Evolutionary conservation across 2,329 filamentous ascomycete genomes (phyloP).

Genomic region (Sclerotinia nivalis): DNA sequence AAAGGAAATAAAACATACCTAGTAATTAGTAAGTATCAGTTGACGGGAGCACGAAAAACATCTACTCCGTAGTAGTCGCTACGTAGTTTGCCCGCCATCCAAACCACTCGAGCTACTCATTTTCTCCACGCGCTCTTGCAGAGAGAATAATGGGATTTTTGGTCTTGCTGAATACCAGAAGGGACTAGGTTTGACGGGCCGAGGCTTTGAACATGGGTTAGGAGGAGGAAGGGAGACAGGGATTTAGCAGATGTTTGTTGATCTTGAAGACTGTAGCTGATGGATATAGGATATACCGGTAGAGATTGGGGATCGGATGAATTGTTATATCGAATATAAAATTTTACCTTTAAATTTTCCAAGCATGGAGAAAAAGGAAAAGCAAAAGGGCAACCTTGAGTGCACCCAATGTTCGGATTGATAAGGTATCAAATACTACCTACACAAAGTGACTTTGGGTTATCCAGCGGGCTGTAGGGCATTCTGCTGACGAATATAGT

Average conservation of each 20-base stretch:
- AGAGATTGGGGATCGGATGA: neutral
- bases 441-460: neutral
- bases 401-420: neutral
- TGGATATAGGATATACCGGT: neutral
- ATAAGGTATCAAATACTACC: conserved; percentile 1
- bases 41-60: neutral
- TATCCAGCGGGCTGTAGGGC: conserved; percentile 3
- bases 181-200: conserved; percentile 15
- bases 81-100: neutral
- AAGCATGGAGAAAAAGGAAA: neutral
- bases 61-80: neutral
- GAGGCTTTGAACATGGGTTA: conserved; percentile 15
- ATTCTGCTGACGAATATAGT: conserved; percentile 11
- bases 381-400: neutral
- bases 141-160: neutral
- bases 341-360: neutral
- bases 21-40: neutral
- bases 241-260: neutral
- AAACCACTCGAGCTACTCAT: conserved; percentile 3
- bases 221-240: conserved; percentile 4
- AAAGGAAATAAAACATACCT: conserved; percentile 10
- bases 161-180: neutral
- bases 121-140: conserved; percentile 21
- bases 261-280: neutral
- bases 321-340: neutral